Percentiles rank a stretch among this genome's conserved stretches.
Conservation (phyloP, 352 stramenopile species). For the Globisporangium parvum region DNA sequence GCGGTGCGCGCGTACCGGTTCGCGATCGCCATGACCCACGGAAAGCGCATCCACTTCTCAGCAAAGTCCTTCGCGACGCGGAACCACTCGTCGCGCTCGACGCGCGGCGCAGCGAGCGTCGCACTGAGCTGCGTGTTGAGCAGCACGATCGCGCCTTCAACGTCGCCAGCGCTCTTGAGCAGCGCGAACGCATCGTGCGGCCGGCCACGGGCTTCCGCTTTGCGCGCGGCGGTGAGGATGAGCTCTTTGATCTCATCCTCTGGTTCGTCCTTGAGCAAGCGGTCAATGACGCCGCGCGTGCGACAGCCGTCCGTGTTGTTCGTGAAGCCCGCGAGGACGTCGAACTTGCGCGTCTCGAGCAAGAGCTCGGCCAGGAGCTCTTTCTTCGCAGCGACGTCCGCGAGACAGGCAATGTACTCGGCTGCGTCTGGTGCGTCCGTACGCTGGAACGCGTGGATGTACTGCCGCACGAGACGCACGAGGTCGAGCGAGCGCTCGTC, state of each 20-base stretch:
- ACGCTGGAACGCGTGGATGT: constrained; percentile 78
- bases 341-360: constrained; percentile 78
- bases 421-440: constrained; percentile 69
- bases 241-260: constrained; percentile 77
- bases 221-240: constrained; percentile 62
- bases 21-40: constrained; percentile 71
- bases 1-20: constrained; percentile 64
- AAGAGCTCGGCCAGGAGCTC: constrained; percentile 67
- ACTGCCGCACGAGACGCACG: constrained; percentile 76
- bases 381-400: constrained; percentile 54
- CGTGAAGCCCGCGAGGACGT: constrained; percentile 69
- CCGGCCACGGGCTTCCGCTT: constrained; percentile 64
- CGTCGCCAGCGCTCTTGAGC: constrained; percentile 72
- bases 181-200: constrained; percentile 72
- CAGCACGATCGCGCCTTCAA: constrained; percentile 64
- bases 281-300: constrained; percentile 69
- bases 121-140: constrained; percentile 71
- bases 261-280: constrained; percentile 59
- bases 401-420: constrained; percentile 75
- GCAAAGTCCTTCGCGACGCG: constrained; percentile 78
- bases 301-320: constrained; percentile 80
- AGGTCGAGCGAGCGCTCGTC: constrained; percentile 59
- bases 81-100: constrained; percentile 79
- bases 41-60: constrained; percentile 83
- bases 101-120: constrained; percentile 44